Evolutionary conservation across 2,329 filamentous ascomycete species (phyloP), one percentile per base, ranked within the genome.

Genomic region (Pyrenophora tritici-repentis): DNA sequence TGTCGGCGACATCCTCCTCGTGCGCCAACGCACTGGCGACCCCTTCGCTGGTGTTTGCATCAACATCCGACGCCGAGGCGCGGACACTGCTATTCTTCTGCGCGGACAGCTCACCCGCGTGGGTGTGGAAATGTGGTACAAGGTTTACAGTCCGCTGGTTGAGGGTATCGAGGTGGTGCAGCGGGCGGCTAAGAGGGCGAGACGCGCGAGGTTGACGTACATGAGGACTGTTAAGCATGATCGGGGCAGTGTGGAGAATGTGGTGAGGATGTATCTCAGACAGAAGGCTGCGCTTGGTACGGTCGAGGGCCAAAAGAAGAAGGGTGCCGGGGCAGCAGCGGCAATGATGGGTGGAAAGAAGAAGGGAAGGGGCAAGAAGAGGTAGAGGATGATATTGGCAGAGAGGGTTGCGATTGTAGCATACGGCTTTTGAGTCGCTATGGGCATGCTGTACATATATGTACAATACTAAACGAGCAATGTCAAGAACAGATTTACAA

Each of bases 91-190:
- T 4, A 87, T 99, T 47, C 78, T 96, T 53, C 81, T 99, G 53
- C 84, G 94, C 49, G 93, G 93, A 65, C 86, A 95, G 71, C 78
- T 99, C 64, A 92, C 90, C 61, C 85, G 89, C 64, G 85, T 95
- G 6, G 90, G 90, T 54, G 90, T 96, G 53, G 94, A 99, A 83
- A 94, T 96, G 90, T 96, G 91, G 87, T 91, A 89, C 76, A 99
- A 99, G 81, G 81, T 97, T 52, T 97, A 94, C 80, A 90, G 86
- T 70, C 93, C 93, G 54, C 88, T 90, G 70, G 88, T 97, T 26
- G 86, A 89, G 71, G 90, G 90, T 58, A 91, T 99, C 68, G 93
- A 99, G 77, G 88, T 99, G 65, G 89, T 97, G 74, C 90, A 96
- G 84, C 82, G 93, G 65, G 83, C 85, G 58, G 82, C 84, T 69